These are phyloP conservation scores for Solioccasus polychromus DNA, from an alignment of 768 basidiomycete genomes.

Conservation along the genomic window DNA sequence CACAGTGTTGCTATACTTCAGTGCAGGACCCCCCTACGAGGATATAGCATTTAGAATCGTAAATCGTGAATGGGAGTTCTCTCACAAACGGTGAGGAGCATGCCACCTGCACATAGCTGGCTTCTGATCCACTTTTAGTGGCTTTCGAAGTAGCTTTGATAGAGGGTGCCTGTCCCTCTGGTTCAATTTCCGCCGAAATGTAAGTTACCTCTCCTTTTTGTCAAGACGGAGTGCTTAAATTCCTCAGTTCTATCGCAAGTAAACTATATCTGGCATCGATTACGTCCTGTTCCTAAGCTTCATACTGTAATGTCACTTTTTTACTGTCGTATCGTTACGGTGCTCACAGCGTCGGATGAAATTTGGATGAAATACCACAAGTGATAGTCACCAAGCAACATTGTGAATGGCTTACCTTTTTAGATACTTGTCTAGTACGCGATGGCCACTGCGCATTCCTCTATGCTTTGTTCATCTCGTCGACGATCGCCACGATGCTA, in stretches of 20 bases:
- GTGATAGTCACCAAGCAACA: constrained; percentile 6
- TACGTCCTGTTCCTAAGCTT: constrained; percentile 19
- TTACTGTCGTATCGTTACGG: constrained; percentile 7
- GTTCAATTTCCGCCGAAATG: constrained; percentile 95
- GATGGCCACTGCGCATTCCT: constrained; percentile 1
- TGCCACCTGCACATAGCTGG: not conserved
- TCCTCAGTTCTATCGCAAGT: constrained; percentile 79
- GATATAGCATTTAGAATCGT: constrained; percentile 99
- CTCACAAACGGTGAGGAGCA: constrained; percentile 78
- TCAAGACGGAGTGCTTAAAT: constrained; percentile 15
- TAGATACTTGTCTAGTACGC: not conserved
- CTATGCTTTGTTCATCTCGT: constrained; percentile 23
- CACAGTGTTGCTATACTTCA: constrained; percentile 90
- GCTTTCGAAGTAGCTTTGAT: constrained; percentile 96
- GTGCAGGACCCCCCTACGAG: constrained; percentile 96
- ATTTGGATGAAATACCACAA: not conserved
- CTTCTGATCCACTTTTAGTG: constrained; percentile 45
- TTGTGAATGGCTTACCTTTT: constrained; percentile 15
- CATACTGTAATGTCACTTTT: constrained; percentile 29
- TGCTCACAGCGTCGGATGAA: constrained; percentile 19
- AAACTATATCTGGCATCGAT: constrained; percentile 23
- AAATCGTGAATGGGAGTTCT: constrained; percentile 97
- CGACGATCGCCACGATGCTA: constrained; percentile 6
- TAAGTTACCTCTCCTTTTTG: constrained; percentile 40
- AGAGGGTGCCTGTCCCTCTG: constrained; percentile 93